Conservation (phyloP, 2,329 filamentous ascomycete species). For the Penicillium palitans region DNA sequence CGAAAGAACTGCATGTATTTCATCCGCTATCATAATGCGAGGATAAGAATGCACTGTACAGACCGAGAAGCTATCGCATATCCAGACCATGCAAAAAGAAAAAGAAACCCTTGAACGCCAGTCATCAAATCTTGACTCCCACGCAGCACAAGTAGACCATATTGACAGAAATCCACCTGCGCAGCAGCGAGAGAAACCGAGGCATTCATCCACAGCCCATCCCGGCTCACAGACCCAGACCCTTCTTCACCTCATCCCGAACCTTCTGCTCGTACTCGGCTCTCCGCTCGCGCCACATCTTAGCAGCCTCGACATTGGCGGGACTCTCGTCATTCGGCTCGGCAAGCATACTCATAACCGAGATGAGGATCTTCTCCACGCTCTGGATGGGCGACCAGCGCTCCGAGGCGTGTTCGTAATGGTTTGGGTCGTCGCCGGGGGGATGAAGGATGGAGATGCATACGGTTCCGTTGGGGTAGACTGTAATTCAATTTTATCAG, state of each 20-base stretch:
- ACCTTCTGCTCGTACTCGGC: conserved; percentile 84
- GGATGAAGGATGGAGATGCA: conserved; percentile 98
- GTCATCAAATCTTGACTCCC: conserved; percentile 20
- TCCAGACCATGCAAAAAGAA: conserved; percentile 20
- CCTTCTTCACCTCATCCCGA: conserved; percentile 74
- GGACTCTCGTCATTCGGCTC: conserved; percentile 97
- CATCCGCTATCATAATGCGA: conserved; percentile 11
- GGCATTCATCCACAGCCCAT: neutral
- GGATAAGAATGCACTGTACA: conserved; percentile 19
- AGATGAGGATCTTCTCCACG: conserved; percentile 95
- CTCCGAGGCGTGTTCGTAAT: conserved; percentile 95
- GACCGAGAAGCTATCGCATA: conserved; percentile 14
- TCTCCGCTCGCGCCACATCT: conserved; percentile 89
- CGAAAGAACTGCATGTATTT: conserved; percentile 3
- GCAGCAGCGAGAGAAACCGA: conserved; percentile 1
- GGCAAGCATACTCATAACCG: conserved; percentile 96
- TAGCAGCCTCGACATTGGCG: conserved; percentile 92
- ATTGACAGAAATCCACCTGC: neutral
- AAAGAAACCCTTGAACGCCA: conserved; percentile 25
- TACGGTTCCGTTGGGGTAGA: conserved; percentile 87
- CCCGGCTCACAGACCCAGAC: conserved; percentile 66
- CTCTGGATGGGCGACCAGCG: conserved; percentile 96
- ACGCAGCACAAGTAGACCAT: neutral
- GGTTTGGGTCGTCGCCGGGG: conserved; percentile 94
- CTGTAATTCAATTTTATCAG: conserved; percentile 47